A percentile compares a stretch with the other conserved stretches of the same genome.
These are phyloP conservation scores for Exutisphaerella laricina DNA, from an alignment of 2,329 filamentous ascomycete genomes.

Conservation along the genomic window DNA sequence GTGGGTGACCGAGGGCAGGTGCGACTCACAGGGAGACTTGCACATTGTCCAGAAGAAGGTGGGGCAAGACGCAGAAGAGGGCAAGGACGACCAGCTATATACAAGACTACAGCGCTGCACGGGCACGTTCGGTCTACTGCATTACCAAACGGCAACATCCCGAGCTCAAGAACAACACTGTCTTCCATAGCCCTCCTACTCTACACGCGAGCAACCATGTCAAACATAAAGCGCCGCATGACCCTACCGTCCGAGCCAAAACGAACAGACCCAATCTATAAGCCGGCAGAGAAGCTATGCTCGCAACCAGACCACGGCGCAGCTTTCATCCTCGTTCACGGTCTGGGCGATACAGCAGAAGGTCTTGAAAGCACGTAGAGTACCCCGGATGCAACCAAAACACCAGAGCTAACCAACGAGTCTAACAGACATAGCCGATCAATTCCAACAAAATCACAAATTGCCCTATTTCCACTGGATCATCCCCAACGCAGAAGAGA, in stretches of 20 bases:
- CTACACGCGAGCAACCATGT: constrained; percentile 10
- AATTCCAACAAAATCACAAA: constrained; percentile 45
- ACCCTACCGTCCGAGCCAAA: constrained; percentile 26
- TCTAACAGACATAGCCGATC: constrained; percentile 26
- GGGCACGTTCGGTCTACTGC: too few relatives aligned
- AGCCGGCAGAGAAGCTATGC: constrained; percentile 33
- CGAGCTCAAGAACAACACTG: not conserved
- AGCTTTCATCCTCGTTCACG: constrained; percentile 44
- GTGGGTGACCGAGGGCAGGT: too few relatives aligned
- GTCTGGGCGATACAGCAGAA: constrained; percentile 42
- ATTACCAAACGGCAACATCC: too few relatives aligned
- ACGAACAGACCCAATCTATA: constrained; percentile 34
- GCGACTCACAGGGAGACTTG: too few relatives aligned
- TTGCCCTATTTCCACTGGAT: constrained; percentile 47
- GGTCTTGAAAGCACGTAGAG: constrained; percentile 39
- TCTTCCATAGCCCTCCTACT: not conserved
- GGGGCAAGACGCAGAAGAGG: too few relatives aligned
- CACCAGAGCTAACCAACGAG: not conserved
- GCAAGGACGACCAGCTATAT: too few relatives aligned
- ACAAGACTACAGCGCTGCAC: too few relatives aligned
- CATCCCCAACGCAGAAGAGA: constrained; percentile 46
- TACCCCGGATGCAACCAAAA: too few relatives aligned
- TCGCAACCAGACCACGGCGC: constrained; percentile 36
- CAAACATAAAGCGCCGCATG: constrained; percentile 25
- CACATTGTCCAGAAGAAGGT: too few relatives aligned